phyloP scores from a whole-genome alignment of 2,329 filamentous ascomycete genomes.

The Fusarium vanettenii region DNA sequence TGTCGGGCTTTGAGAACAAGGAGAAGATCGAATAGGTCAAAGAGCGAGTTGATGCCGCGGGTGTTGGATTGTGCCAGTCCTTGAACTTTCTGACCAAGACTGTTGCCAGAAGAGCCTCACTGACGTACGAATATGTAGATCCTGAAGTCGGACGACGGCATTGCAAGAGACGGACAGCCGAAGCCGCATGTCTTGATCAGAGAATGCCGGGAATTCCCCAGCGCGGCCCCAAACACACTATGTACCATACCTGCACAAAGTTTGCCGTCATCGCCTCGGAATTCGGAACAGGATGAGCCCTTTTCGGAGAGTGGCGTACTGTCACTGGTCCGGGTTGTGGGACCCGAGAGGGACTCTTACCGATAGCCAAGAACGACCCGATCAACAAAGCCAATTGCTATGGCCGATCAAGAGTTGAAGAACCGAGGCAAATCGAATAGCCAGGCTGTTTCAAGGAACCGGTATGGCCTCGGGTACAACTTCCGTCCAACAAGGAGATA shows the following conservation, averaged over 20 bases:
- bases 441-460: background rate
- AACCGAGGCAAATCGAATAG: background rate
- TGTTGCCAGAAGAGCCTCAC: background rate
- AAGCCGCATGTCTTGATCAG: background rate
- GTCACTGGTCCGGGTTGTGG: background rate
- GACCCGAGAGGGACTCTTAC: background rate
- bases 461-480: background rate
- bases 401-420: background rate
- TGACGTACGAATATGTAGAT: background rate
- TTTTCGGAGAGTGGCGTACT: background rate
- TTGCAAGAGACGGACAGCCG: background rate
- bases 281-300: too few species aligned
- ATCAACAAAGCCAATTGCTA: background rate
- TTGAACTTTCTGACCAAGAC: background rate
- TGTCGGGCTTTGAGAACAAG: background rate
- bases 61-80: background rate
- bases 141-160: background rate
- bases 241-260: too few species aligned
- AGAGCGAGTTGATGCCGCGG: background rate
- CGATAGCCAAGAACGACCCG: background rate
- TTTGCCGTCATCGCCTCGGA: background rate
- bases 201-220: background rate
- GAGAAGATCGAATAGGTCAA: background rate
- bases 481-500: background rate
- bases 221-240: background rate